Evolutionary conservation across 768 basidiomycete genomes (phyloP).

Genomic region (Strobilomyces dryophilus): DNA sequence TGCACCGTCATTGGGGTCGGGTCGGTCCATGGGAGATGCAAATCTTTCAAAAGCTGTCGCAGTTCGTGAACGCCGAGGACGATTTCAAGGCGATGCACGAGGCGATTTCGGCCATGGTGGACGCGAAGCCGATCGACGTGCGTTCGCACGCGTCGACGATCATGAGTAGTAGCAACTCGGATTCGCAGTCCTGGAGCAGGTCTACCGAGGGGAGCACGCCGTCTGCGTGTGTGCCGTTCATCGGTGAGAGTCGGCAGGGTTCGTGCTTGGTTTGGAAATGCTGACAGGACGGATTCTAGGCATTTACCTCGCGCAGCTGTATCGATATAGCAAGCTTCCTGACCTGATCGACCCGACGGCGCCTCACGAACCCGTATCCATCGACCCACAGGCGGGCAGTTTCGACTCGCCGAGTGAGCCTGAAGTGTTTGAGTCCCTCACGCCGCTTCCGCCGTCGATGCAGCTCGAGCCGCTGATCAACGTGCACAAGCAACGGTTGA

Average conservation of each 20-base stretch:
- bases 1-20: conserved; percentile 63
- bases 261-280: not conserved
- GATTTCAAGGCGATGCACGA: conserved; percentile 76
- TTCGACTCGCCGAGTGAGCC: conserved; percentile 71
- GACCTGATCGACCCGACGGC: conserved; percentile 82
- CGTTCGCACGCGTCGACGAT: conserved; percentile 53
- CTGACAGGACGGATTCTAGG: conserved; percentile 38
- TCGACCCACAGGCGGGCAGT: conserved; percentile 57
- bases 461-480: conserved; percentile 84
- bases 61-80: conserved; percentile 56
- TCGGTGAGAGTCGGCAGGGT: conserved; percentile 46
- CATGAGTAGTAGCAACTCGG: conserved; percentile 43
- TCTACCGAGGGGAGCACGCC: conserved; percentile 42
- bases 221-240: conserved; percentile 74
- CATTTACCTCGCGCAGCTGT: conserved; percentile 71
- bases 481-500: conserved; percentile 82
- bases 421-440: conserved; percentile 72
- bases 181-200: conserved; percentile 34
- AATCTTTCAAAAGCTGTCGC: conserved; percentile 67
- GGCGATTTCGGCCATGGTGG: conserved; percentile 58
- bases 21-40: conserved; percentile 69
- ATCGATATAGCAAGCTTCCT: conserved; percentile 61
- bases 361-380: conserved; percentile 61
- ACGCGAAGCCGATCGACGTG: conserved; percentile 57
- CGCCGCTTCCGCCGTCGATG: conserved; percentile 70